A percentile compares a stretch with the other conserved stretches of the same genome.
phyloP scores from a whole-genome alignment of 1,139 yeast species.

The Hansenula sp. region DNA sequence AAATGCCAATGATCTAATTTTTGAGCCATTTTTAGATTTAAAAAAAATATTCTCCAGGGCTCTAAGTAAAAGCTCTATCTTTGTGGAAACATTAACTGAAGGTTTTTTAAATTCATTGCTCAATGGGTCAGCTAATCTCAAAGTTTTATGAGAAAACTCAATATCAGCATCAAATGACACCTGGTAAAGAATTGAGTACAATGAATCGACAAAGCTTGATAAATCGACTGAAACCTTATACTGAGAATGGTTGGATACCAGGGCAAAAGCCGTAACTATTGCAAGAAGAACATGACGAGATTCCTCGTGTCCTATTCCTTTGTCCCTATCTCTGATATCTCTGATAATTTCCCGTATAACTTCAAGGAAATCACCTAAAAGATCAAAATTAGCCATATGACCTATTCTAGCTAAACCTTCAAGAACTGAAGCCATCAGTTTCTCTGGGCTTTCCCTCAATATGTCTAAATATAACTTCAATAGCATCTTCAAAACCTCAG shows the following conservation, averaged over 20 bases:
- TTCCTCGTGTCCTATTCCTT: constrained; percentile 18
- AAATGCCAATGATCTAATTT: constrained; percentile 74
- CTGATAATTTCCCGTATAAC: constrained; percentile 76
- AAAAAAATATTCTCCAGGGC: constrained; percentile 80
- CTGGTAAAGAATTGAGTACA: constrained; percentile 62
- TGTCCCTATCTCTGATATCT: constrained; percentile 42
- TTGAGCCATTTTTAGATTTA: constrained; percentile 68
- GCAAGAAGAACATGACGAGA: constrained; percentile 76
- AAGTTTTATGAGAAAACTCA: constrained; percentile 77
- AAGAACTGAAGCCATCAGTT: constrained; percentile 79
- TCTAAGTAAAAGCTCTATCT: constrained; percentile 75
- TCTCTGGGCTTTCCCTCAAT: constrained; percentile 55
- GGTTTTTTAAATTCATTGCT: constrained; percentile 46
- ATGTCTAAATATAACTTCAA: constrained; percentile 75
- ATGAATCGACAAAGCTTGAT: constrained; percentile 66
- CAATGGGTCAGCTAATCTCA: constrained; percentile 76
- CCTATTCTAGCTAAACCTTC: constrained; percentile 92
- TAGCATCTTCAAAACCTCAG: constrained; percentile 72
- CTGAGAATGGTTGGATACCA: constrained; percentile 69
- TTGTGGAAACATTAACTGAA: constrained; percentile 81
- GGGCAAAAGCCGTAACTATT: constrained; percentile 85
- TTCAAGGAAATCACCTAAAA: constrained; percentile 87
- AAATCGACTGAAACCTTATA: constrained; percentile 63
- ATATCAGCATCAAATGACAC: constrained; percentile 76
- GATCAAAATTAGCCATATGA: constrained; percentile 85